Evolutionary conservation across 192 early-diverging fungal genomes (phyloP), one percentile per base, ranked within the genome.

Genomic region (Coemansia sp.): DNA sequence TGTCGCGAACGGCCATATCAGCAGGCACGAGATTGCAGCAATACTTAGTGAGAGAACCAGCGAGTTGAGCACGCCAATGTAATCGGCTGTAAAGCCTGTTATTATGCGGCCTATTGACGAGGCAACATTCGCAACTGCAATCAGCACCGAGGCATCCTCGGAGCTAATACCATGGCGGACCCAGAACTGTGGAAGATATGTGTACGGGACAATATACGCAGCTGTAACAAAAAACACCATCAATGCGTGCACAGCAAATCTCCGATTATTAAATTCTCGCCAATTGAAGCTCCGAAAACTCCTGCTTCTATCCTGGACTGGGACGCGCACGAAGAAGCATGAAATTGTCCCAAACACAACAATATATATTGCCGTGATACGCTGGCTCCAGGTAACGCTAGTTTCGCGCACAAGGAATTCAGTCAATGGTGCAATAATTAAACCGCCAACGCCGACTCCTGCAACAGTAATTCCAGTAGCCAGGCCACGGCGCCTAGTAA

Each of bases 401-500:
- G 76, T 78, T 16, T 26, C 30, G 41, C 53, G 49, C 18, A 81
- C 62, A 16, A 81, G 61, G 22, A 49, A 80, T 47, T 79, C 73
- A 2, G 76, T 66, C 52, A 88, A 58, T 1, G 88, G 89, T 0
- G 85, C 83, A 48, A 90, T 56, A 22, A 81, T 73, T 5, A 89
- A 67, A 5, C 87, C 88, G 23, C 88, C 88, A 19, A 85, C 70
- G 9, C 89, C 89, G 5, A 87, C 84, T 1, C 89, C 89, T 2
- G 86, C 78, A 1, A 90, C 86, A 1, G 88, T 84, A 28, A 89
- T 70, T 0, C 88, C 88, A 16, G 85, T 88, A 0, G 85, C 89
- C 18, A 90, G 56, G 0, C 84, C 84, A 23, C 89, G 83, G 18
- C 71, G 67, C 26, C 67, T 77, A 22, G 66, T 78, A 60, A 88